Base-by-base conservation (phyloP, 768 basidiomycete genomes). In the Austroboletus festivus region DNA sequence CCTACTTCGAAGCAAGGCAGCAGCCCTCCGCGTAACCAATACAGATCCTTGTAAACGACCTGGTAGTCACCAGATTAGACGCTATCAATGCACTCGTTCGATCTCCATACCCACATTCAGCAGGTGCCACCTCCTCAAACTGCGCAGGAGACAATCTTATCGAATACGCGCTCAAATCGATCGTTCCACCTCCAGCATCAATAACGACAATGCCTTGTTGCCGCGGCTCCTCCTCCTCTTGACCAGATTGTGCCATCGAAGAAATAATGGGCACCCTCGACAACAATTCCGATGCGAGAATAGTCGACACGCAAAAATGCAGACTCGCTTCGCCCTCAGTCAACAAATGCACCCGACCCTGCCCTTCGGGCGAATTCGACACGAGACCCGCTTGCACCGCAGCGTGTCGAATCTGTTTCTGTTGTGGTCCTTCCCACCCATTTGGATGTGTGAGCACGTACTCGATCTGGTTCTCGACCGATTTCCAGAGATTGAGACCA, bases 271-370 rank as follows among this genome's bases (percentile, higher is more conserved):
- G 49, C 23, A 53, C 53, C 37, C 26, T 55, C 8, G 52, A 54
- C 38, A 62, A 20, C 24, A 44, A 10, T 13, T 76, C 71, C 5
- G 64, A 69, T 1, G 73, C 69, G 12, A 79, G 51, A 0, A 77
- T 73, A 46, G 71, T 76, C 24, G 71, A 64, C 18, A 82, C 69
- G 46, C 80, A 82, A 55, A 73, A 83, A 52, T 83, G 77, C 12
- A 83, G 58, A 54, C 78, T 80, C 0, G 82, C 82, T 53, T 85
- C 82, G 0, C 82, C 82, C 52, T 84, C 82, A 0, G 81, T 83
- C n/a, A 83, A 72, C 46, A 84, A 76, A 1, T 73, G 74, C 1
- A 83, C 56, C 0, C 79, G 73, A 3, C 67, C 59, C 24, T 71
- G 73, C 0, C 71, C 75, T 12, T 62, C 64, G 1, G 57, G 48